Percentiles rank a stretch among this genome's conserved stretches.
Conservation (phyloP, 83 land plant species). For the Diphasiastrum complanatum region DNA sequence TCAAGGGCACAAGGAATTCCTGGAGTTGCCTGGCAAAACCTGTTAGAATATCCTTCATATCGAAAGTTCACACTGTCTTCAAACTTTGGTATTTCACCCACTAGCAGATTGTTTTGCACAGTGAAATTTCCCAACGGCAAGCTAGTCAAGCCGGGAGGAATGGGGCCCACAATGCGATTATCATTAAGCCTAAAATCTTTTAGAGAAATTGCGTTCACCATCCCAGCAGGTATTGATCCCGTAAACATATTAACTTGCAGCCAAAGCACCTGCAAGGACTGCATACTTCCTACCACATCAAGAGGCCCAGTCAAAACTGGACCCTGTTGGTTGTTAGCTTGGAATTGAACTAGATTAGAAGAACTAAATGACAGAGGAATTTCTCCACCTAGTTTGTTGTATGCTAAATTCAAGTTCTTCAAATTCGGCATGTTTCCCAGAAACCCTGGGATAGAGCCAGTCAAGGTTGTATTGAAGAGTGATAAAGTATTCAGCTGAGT, state of each 20-base stretch:
- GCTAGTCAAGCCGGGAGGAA: conserved; percentile 11
- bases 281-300: conserved; percentile 24
- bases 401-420: conserved; percentile 19
- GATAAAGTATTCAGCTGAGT: conserved; percentile 13
- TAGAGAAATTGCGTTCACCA: conserved; percentile 18
- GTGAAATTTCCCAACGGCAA: not conserved
- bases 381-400: conserved; percentile 24
- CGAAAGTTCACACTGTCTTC: not conserved
- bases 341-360: conserved; percentile 13
- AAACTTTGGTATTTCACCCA: conserved; percentile 17
- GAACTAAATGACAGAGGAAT: conserved; percentile 22
- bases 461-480: conserved; percentile 18
- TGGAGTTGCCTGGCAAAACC: conserved; percentile 13
- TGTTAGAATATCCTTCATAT: conserved; percentile 11
- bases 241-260: conserved; percentile 32
- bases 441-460: conserved; percentile 25
- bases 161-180: conserved; percentile 25
- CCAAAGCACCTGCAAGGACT: conserved; percentile 17
- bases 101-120: conserved; percentile 10
- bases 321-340: conserved; percentile 24
- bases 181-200: conserved; percentile 22
- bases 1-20: conserved; percentile 25
- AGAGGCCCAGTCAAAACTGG: conserved; percentile 11
- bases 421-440: conserved; percentile 24
- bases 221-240: conserved; percentile 31